A percentile compares a stretch with the other conserved stretches of the same genome.
Evolutionary conservation across 108 stramenopile genomes (phyloP).

Genomic region (Hondaea fermentalgiana): DNA sequence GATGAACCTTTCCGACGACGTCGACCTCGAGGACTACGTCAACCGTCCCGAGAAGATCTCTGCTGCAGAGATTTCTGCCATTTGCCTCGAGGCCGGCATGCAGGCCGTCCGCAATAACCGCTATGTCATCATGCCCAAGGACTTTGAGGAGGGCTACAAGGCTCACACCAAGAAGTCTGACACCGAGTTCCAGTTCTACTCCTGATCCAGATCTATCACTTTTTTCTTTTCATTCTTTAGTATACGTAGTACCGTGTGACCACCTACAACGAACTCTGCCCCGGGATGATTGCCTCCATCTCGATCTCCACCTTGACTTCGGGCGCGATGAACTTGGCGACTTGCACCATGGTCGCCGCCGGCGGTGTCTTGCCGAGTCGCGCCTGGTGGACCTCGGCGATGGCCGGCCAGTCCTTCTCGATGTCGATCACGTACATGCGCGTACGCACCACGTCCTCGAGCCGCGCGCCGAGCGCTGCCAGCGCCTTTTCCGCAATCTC

Average conservation of each 20-base stretch:
- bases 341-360: neutral
- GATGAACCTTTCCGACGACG: conserved; percentile 92
- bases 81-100: conserved; percentile 93
- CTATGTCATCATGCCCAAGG: conserved; percentile 93
- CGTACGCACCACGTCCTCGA: neutral
- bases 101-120: conserved; percentile 96
- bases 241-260: neutral
- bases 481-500: neutral
- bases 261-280: no score
- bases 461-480: neutral
- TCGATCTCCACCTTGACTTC: neutral
- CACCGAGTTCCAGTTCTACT: conserved; percentile 92
- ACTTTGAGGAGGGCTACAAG: conserved; percentile 98
- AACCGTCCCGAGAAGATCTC: conserved; percentile 93
- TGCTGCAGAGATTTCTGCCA: conserved; percentile 85
- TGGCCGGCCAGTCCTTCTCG: neutral
- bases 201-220: neutral
- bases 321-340: conserved; percentile 1
- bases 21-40: conserved; percentile 97
- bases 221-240: neutral
- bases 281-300: neutral
- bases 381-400: neutral
- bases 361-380: neutral
- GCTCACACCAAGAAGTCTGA: conserved; percentile 91
- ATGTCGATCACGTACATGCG: neutral